Base-by-base conservation (phyloP, 2,329 filamentous ascomycete species). In the Penicillium expansum region DNA sequence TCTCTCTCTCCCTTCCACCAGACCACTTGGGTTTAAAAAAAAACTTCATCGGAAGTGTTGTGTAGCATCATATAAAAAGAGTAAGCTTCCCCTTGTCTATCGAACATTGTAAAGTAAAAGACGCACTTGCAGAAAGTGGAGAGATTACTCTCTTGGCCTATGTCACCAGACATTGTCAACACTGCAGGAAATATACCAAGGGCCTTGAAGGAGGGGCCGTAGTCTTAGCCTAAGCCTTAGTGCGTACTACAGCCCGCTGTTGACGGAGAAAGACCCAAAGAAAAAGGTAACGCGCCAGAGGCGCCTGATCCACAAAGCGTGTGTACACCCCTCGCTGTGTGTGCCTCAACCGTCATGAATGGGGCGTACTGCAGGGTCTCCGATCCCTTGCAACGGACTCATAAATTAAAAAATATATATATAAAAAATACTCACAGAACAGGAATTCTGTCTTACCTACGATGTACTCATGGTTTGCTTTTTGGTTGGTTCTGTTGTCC, bases 91-190 rank as follows among this genome's bases (percentile, higher is more conserved):
- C 52, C 39, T 49, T 57, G 32, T 18, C 27, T 45, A n/a, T 2
- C 14, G 4, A 22, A 22, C 6, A 2, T 4, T 11, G 8, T 29
- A 14, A 16, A n/a, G 27, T 54, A 54, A 59, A 55, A 51, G 54
- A 61, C 48, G 48, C 58, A 62, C 67, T 62, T 64, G 62, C 64
- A 67, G 58, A 59, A 59, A 61, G 63, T 65, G 66, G 63, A 62
- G 58, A 51, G 48, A 48, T 29, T 30, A 18, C 32, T 39, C 32
- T 35, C 66, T 69, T 69, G 66, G 67, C 66, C 20, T 38, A 65
- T 66, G 66, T 69, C 67, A 68, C 61, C 30, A 11, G 42, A 48
- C 33, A 48, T 32, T 11, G 10, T 20, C 1, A 37, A 38, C 20
- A 20, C 22, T 38, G 32, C 48, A 32, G 37, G 9, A 42, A 41